phyloP scores from a whole-genome alignment of 2,329 filamentous ascomycete genomes.

The Aspergillus puulaauensis region DNA sequence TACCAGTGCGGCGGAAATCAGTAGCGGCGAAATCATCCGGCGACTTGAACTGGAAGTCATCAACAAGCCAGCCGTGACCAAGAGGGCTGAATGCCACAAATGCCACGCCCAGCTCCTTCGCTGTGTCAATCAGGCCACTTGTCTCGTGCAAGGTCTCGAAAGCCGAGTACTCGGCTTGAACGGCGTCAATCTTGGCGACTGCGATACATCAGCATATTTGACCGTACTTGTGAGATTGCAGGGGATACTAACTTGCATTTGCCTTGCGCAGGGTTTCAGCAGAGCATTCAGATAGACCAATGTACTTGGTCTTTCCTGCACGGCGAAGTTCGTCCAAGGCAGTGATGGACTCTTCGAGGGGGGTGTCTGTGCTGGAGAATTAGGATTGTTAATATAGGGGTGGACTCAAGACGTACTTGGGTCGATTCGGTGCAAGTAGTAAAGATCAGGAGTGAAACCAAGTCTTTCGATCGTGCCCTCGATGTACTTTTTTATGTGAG shows the following conservation, averaged over 20 bases:
- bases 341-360: conserved; percentile 49
- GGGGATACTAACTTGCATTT: conserved; percentile 38
- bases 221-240: neutral
- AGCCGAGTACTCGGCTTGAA: conserved; percentile 49
- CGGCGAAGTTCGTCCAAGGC: conserved; percentile 49
- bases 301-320: conserved; percentile 50
- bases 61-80: conserved; percentile 50
- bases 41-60: conserved; percentile 42
- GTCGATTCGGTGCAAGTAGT: conserved; percentile 48
- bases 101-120: conserved; percentile 42
- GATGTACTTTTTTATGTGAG: conserved; percentile 50
- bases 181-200: conserved; percentile 50
- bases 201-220: neutral
- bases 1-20: conserved; percentile 43
- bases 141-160: conserved; percentile 46
- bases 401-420: conserved; percentile 33
- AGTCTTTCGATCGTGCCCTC: conserved; percentile 51
- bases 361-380: too few species aligned
- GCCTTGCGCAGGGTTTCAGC: conserved; percentile 47
- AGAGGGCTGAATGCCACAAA: conserved; percentile 50
- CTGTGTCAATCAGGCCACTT: conserved; percentile 43
- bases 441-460: conserved; percentile 49
- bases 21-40: conserved; percentile 48
- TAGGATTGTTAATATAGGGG: neutral
- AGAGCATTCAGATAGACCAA: conserved; percentile 50